Base-by-base conservation (phyloP, 2,329 filamentous ascomycete species). In the Neofusicoccum cordaticola region DNA sequence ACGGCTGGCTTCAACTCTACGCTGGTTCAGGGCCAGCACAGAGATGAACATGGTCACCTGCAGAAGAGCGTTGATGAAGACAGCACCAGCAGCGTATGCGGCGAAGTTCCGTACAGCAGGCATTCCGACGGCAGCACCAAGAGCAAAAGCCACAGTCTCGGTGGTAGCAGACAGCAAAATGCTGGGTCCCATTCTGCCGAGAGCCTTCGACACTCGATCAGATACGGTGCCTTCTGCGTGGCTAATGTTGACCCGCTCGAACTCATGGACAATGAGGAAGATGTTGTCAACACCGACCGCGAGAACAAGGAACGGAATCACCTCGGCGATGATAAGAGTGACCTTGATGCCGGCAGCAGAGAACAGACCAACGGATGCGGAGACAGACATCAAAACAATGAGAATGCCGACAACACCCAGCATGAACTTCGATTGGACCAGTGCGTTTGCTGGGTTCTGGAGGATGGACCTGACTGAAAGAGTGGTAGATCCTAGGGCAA, bases 211-310 rank as follows among this genome's bases (percentile, higher is more conserved):
- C 63, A 98, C 88, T 31, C 95, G 87, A 72, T 93, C 88, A 69
- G 96, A 90, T 2, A 99, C 89, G 75, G 90, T 85, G 67, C 93
- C 90, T 72, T 98, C 93, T 0, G 93, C 92, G 72, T 97, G 91
- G 75, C 90, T 96, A 70, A 93, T 81, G 72, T 99, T 99, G 74
- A 97, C 91, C 35, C 95, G 86, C 75, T 99, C 95, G 66, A 99
- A 96, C 77, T 99, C 95, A 77, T 99, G 95, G 0, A 99, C 95
- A 66, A 99, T 97, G 64, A 99, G 82, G 80, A 99, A 99, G 71
- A 99, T 98, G 74, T 99, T 99, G 83, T 99, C 95, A 2, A 99
- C 96, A 51, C 95, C 95, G 34, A 99, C 93, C 12, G 95, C 95
- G 19, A 99, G 82, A 9, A 99, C 94, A 68, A 99, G 89, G 78